Conservation (phyloP, 257 asterid species). For the Solanum piurae region DNA sequence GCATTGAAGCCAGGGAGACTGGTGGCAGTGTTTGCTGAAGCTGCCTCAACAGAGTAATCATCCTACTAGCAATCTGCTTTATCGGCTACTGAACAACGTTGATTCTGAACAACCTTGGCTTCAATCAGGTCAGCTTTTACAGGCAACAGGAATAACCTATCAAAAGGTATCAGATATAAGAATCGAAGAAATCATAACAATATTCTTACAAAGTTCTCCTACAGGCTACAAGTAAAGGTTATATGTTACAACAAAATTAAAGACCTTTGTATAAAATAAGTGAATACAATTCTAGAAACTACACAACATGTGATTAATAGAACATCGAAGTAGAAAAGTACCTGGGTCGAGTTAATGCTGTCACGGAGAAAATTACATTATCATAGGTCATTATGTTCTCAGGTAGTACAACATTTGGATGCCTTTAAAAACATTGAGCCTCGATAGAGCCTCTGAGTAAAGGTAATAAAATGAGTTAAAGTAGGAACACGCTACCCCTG, state of each 20-base stretch:
- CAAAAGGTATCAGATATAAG: too few relatives aligned
- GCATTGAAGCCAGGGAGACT: too few relatives aligned
- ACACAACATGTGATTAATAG: not conserved
- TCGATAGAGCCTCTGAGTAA: constrained; percentile 79
- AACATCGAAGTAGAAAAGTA: not conserved
- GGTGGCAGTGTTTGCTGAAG: too few relatives aligned
- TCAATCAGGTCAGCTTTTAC: too few relatives aligned
- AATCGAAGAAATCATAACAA: too few relatives aligned
- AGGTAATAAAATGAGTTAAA: not conserved
- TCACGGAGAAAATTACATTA: constrained; percentile 82
- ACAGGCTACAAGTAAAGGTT: too few relatives aligned
- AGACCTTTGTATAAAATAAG: not conserved
- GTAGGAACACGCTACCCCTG: not conserved
- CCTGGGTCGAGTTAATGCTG: constrained; percentile 81
- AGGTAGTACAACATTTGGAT: constrained; percentile 51
- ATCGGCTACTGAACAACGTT: too few relatives aligned
- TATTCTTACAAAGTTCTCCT: too few relatives aligned
- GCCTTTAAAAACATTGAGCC: constrained; percentile 29
- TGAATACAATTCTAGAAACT: not conserved
- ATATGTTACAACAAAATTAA: not conserved
- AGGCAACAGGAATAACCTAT: too few relatives aligned
- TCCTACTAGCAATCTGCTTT: too few relatives aligned
- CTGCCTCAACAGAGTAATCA: too few relatives aligned
- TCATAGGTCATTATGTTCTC: constrained; percentile 63
- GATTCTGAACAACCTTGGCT: too few relatives aligned